Evolutionary conservation across 164 flowering plant species (phyloP), one percentile per base, ranked within the genome.

Genomic region (Euptelea pleiosperma): DNA sequence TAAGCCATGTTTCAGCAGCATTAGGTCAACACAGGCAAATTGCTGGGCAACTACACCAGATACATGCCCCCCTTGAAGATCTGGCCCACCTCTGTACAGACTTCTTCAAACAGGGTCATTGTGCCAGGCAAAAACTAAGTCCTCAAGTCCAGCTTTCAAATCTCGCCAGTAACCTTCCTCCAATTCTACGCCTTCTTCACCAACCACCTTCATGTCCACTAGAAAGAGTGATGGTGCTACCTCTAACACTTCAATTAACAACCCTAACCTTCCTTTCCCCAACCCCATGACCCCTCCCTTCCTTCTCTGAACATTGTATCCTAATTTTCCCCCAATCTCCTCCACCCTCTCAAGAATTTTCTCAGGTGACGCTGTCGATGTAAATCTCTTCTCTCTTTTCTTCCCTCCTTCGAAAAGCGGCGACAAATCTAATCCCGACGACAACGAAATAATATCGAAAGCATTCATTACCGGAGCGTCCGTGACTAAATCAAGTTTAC

Each of bases 391-490:
- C 67, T 72, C 86, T 40, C 25, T 72, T 63, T 55, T 73, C 31
- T 26, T 30, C 64, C 35, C 62, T 18, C 36, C 53, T 36, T 79
- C 85, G 52, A 89, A 86, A 1, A 89, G 60, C 21, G 83, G 82
- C 1, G 93, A 86, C 35, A 89, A 59, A 51, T 89, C 75, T 67
- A 89, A 45, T 15, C 93, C 93, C 0, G 89, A 75, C 7, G 93
- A 86, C 75, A 84, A 30, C 5, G 89, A 77, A n/a, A 89, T 89
- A 46, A 89, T 66, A 46, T 86, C 87, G 47, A 86, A 89, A 0
- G 96, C 96, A 50, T 82, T 89, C 65, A 76, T 57, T 1, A 9
- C 14, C 10, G 21, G 48, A 26, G 60, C 18, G 1, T n/a, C 9
- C 0, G 49, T 5, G 6, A 18, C 8, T 24, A 19, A 15, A 24